Base-by-base conservation (phyloP, 495 filamentous ascomycete species). In the Penicillium daleae region DNA sequence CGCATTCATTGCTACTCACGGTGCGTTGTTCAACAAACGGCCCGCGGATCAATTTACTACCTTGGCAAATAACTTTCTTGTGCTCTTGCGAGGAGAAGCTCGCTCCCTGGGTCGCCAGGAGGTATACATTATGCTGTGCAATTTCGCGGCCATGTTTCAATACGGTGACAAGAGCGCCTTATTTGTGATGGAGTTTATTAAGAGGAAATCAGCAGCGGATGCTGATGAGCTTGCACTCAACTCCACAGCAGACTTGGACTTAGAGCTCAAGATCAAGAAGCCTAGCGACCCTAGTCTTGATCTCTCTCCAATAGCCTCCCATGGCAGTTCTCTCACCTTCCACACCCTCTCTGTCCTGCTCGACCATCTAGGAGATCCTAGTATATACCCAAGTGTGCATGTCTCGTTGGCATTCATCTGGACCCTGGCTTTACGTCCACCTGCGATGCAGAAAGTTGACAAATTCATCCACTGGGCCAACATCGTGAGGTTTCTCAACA, bases 321-420 rank as follows among this genome's bases (percentile, higher is more conserved):
- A 66, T 42, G 80, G 80, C n/a, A 78, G 76, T 55, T 74, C 66
- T 63, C 66, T 89, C 2, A 61, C 73, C 2, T 82, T 83, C 26
- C 69, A 72, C 21, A 83, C 80, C 0, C 68, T 89, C 15, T 67
- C 74, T 4, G 52, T 91, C 12, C 79, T 87, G 27, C 78, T 92
- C 15, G 79, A n/a, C n/a, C n/a, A 81, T 44, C 64, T 79, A 0
- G 81, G 84, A 1, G 90, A 93, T 60, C 75, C 76, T 0, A 89
- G 90, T 59, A 77, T 89, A 12, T 79, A 91, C n/a, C 85, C 90
- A 2, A 85, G 86, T 61, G 65, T 89, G 1, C 90, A 96, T 61
- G 79, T 88, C 6, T 83, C 84, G 29, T 76, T 96, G 21, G 84
- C 85, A 3, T 94, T 96, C 69, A 69, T 92, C 7, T 84, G 81